Evolutionary conservation across 2,329 filamentous ascomycete species (phyloP), one percentile per base, ranked within the genome.

Genomic region (Diplodia mutila): DNA sequence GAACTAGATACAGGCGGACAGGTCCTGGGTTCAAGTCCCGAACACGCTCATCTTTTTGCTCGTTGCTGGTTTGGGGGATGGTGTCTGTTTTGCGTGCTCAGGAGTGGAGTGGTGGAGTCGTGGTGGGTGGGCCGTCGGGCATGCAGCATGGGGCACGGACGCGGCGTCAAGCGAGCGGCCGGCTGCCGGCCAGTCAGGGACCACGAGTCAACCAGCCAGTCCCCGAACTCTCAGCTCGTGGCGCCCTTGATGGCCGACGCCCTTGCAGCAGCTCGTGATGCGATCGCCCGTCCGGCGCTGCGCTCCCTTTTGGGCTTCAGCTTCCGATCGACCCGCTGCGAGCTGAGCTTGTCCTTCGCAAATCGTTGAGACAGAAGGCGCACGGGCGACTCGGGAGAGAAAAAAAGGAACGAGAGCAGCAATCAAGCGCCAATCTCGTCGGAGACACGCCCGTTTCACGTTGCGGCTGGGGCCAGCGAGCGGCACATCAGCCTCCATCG

Each of bases 401-500:
- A 48, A 61, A 48, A 49, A 29, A 9, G 25, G 11, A 34, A 6
- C 34, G 23, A 27, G 34, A 37, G 34, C 34, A 37, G 34, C 34
- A 37, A 7, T 29, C 29, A 29, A 29, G 29, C 29, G 29, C 11
- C 21, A 59, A 46, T 59, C 23, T 27, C 14, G 16, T 9, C 37
- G 37, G 7, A 3, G 39, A 48, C 18, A 32, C 25, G 59, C 16
- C 21, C 59, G 59, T 63, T 51, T 63, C 59, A 63, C 23, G 18
- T 61, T 51, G 59, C 59, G 39, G 59, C 59, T 49, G 16, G 51
- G 42, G 27, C 59, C 59, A 55, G 46, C 57, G 18, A 21, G 46
- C 46, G 59, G 57, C 57, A 61, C 59, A 34, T 63, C 59, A 37
- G 18, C n/a, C 59, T 18, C 59, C 29, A 63, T 63, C 59, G 25